Conservation (phyloP, 2,329 filamentous ascomycete species). For the Zasmidium cellare region DNA sequence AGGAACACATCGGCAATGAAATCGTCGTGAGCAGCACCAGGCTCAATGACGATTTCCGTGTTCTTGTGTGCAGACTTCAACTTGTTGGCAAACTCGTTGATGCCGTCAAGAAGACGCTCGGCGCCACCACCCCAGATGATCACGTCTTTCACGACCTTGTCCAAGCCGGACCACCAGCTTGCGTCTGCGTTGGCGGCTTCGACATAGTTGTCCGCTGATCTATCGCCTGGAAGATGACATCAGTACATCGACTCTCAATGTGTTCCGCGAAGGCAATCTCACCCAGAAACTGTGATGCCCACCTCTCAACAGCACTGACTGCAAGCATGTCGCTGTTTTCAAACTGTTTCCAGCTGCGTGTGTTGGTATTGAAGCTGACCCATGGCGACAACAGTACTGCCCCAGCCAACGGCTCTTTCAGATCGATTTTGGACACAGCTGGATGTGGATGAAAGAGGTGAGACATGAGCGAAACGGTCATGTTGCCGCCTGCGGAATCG, state of each 20-base stretch:
- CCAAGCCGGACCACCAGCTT: constrained; percentile 54
- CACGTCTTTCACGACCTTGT: constrained; percentile 45
- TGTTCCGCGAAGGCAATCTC: background rate
- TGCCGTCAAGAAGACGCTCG: constrained; percentile 59
- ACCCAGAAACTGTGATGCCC: constrained; percentile 52
- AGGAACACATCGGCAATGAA: constrained; percentile 43
- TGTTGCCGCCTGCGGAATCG: constrained; percentile 57
- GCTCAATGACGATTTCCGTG: constrained; percentile 37
- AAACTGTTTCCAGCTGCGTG: constrained; percentile 47
- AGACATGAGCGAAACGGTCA: constrained; percentile 47
- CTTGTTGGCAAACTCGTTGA: constrained; percentile 51
- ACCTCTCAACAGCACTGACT: constrained; percentile 41
- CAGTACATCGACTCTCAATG: background rate
- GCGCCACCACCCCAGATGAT: constrained; percentile 56
- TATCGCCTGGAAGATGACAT: constrained; percentile 9
- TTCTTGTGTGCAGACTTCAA: constrained; percentile 44
- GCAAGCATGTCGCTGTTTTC: constrained; percentile 54
- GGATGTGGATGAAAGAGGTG: constrained; percentile 60
- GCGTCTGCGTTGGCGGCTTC: constrained; percentile 51
- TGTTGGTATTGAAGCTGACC: constrained; percentile 52
- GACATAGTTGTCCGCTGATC: constrained; percentile 51
- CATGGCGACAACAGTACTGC: constrained; percentile 60
- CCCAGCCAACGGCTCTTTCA: constrained; percentile 49
- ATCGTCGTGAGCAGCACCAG: constrained; percentile 43
- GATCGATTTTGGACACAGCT: constrained; percentile 38